These are phyloP conservation scores for Taiwanofungus camphoratus DNA, from an alignment of 1,284 basidiomycete species.

Conservation along the genomic window DNA sequence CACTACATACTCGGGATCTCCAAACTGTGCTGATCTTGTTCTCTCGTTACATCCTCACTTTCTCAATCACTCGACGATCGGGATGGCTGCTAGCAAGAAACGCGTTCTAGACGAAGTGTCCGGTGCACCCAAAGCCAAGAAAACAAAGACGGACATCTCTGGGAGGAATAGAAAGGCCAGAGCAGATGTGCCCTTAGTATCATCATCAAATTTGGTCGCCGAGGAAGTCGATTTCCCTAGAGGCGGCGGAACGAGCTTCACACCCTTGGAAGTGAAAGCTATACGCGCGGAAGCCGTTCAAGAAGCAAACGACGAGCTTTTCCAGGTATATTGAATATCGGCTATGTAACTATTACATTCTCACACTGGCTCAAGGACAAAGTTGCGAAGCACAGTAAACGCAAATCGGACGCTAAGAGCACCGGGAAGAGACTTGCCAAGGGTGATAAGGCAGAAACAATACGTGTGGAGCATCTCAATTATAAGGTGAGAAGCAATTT, in stretches of 20 bases:
- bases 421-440: conserved; percentile 28
- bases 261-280: conserved; percentile 87
- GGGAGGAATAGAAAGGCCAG: conserved; percentile 24
- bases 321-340: conserved; percentile 42
- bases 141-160: conserved; percentile 35
- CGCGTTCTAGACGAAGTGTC: conserved; percentile 51
- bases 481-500: conserved; percentile 88
- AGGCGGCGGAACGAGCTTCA: conserved; percentile 80
- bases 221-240: conserved; percentile 94
- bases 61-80: background rate
- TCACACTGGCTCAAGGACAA: too few species aligned
- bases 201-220: conserved; percentile 38
- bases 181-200: conserved; percentile 19
- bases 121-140: conserved; percentile 48
- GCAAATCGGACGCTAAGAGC: conserved; percentile 44
- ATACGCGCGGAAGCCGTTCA: conserved; percentile 79
- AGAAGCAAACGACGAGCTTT: conserved; percentile 80
- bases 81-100: conserved; percentile 40
- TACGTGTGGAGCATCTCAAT: conserved; percentile 87
- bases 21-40: too few species aligned
- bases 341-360: too few species aligned
- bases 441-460: conserved; percentile 38
- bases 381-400: conserved; percentile 41
- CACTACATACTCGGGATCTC: too few species aligned
- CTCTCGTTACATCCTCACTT: too few species aligned